phyloP scores from a whole-genome alignment of 257 asterid species.

The Lavandula angustifolia region DNA sequence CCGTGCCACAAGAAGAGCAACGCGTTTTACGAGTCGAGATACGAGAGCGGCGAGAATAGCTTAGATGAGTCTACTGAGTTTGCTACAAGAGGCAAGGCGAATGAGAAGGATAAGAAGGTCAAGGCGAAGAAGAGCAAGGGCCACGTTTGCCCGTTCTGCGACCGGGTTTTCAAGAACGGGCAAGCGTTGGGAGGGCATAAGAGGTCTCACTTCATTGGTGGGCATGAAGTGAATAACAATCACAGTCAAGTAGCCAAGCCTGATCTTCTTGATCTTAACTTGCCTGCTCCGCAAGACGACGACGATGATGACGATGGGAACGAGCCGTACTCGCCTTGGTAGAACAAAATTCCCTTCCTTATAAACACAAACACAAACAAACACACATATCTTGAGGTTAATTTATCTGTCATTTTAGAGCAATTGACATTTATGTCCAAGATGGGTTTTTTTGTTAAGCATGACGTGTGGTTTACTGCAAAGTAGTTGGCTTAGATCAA shows the following conservation, averaged over 20 bases:
- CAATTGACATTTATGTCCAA: slow-evolving; percentile 17
- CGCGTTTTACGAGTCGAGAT: slow-evolving; percentile 45
- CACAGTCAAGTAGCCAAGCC: slow-evolving; percentile 44
- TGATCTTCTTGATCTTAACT: slow-evolving; percentile 76
- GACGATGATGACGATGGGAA: slow-evolving; percentile 50
- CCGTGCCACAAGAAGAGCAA: slow-evolving; percentile 77
- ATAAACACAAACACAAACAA: neutral
- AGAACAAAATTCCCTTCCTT: slow-evolving; percentile 13
- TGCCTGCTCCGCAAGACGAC: slow-evolving; percentile 76
- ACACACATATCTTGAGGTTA: neutral
- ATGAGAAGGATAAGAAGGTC: slow-evolving; percentile 49
- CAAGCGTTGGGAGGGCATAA: slow-evolving; percentile 97
- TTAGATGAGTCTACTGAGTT: slow-evolving; percentile 48
- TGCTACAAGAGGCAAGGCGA: slow-evolving; percentile 34
- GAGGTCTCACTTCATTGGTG: slow-evolving; percentile 83
- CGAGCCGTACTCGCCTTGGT: slow-evolving; percentile 44
- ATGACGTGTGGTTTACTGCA: slow-evolving; percentile 25
- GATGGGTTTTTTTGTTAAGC: slow-evolving; percentile 11
- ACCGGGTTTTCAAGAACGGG: slow-evolving; percentile 82
- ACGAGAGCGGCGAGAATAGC: slow-evolving; percentile 72
- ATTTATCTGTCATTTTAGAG: slow-evolving; percentile 34
- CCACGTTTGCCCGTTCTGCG: slow-evolving; percentile 81
- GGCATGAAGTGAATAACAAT: slow-evolving; percentile 41
- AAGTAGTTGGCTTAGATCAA: slow-evolving; percentile 26
- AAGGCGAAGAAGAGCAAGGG: slow-evolving; percentile 65